Conservation (phyloP, 164 flowering plant species). For the Berberis vulgaris region DNA sequence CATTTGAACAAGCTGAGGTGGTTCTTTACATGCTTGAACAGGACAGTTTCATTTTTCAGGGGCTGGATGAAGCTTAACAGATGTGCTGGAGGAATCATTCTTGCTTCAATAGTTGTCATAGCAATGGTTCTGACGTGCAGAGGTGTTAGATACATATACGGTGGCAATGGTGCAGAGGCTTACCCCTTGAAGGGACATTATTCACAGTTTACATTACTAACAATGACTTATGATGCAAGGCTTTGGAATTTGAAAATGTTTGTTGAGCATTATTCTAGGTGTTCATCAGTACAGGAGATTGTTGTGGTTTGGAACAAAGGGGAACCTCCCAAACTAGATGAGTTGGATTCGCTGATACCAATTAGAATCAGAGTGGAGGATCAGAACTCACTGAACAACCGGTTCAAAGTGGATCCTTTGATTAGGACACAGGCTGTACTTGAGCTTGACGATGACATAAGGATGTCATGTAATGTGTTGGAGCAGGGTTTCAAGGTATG, state of each 20-base stretch:
- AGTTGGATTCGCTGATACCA: slow-evolving; percentile 76
- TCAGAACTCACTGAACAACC: slow-evolving; percentile 73
- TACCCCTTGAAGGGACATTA: slow-evolving; percentile 55
- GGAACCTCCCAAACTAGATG: slow-evolving; percentile 40
- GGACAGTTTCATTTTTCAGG: slow-evolving; percentile 31
- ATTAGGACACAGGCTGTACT: slow-evolving; percentile 72
- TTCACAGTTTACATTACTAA: slow-evolving; percentile 81
- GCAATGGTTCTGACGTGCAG: slow-evolving; percentile 46
- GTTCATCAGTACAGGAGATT: slow-evolving; percentile 81
- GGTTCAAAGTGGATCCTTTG: slow-evolving; percentile 57
- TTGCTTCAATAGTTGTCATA: slow-evolving; percentile 25
- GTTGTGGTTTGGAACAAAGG: slow-evolving; percentile 97
- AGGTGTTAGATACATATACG: slow-evolving; percentile 51
- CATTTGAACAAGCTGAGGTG: slow-evolving; percentile 40
- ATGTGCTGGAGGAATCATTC: slow-evolving; percentile 35
- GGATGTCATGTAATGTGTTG: slow-evolving; percentile 82
- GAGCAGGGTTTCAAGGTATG: slow-evolving; percentile 82
- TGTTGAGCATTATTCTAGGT: slow-evolving; percentile 84
- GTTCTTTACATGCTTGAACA: slow-evolving; percentile 54
- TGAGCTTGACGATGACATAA: slow-evolving; percentile 91
- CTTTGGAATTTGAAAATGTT: slow-evolving; percentile 91
- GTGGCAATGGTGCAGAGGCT: slow-evolving; percentile 77
- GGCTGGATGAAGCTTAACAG: slow-evolving; percentile 49
- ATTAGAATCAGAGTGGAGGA: slow-evolving; percentile 67
- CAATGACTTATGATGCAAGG: slow-evolving; percentile 95